phyloP scores from a whole-genome alignment of 2,329 filamentous ascomycete genomes.

The Aspergillus bombycis region DNA sequence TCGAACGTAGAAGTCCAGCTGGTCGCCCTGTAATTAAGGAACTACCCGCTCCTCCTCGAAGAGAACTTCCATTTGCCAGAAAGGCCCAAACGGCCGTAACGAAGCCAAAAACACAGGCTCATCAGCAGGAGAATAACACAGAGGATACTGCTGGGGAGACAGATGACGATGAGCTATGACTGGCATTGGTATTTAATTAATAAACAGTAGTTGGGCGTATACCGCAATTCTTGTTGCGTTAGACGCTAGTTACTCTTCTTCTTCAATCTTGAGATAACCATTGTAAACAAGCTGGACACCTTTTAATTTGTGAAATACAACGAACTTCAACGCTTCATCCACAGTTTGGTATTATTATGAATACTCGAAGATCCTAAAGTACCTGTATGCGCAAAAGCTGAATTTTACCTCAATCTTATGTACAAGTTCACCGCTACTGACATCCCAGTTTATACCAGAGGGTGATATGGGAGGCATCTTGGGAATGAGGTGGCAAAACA shows the following conservation, averaged over 20 bases:
- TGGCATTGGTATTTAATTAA: not conserved
- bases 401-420: slow-evolving; percentile 39
- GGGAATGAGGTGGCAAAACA: slow-evolving; percentile 26
- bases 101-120: not conserved
- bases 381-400: slow-evolving; percentile 17
- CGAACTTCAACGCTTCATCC: not conserved
- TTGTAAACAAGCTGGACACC: not conserved
- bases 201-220: not conserved
- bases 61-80: slow-evolving; percentile 46
- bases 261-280: not conserved
- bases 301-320: not conserved
- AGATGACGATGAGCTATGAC: slow-evolving; percentile 47
- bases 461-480: slow-evolving; percentile 25
- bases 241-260: not conserved
- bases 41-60: slow-evolving; percentile 37
- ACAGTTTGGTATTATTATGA: not conserved
- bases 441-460: slow-evolving; percentile 27
- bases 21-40: slow-evolving; percentile 16
- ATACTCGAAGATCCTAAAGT: not conserved
- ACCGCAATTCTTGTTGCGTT: not conserved
- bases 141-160: slow-evolving; percentile 39
- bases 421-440: slow-evolving; percentile 38
- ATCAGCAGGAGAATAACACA: slow-evolving; percentile 17
- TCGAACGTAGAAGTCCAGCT: not conserved
- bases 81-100: slow-evolving; percentile 17